These are phyloP conservation scores for Scedosporium aurantiacum DNA, from an alignment of 2,329 filamentous ascomycete genomes.

Conservation along the genomic window DNA sequence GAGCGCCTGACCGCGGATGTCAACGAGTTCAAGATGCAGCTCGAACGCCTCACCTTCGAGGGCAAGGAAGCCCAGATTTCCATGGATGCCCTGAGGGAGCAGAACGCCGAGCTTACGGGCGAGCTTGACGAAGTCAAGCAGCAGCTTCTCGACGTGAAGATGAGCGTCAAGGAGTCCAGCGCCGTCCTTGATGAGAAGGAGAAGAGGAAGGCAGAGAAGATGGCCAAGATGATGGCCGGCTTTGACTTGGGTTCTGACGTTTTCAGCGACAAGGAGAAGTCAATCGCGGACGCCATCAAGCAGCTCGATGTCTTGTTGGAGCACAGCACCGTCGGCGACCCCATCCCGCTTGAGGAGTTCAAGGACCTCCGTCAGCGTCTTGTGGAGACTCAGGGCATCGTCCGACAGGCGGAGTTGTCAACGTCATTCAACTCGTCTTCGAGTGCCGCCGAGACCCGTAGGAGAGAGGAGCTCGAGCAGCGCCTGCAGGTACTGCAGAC, in stretches of 20 bases:
- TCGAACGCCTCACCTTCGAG: slow-evolving; percentile 91
- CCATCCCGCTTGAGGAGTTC: slow-evolving; percentile 72
- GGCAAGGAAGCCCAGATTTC: slow-evolving; percentile 94
- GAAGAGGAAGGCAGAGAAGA: slow-evolving; percentile 96
- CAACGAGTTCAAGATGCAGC: slow-evolving; percentile 91
- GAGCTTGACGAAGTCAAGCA: slow-evolving; percentile 95
- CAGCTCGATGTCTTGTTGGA: slow-evolving; percentile 71
- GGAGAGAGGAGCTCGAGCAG: slow-evolving; percentile 65
- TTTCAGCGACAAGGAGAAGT: slow-evolving; percentile 85
- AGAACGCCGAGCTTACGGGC: slow-evolving; percentile 80
- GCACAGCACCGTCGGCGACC: slow-evolving; percentile 64
- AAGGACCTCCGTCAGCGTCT: slow-evolving; percentile 66
- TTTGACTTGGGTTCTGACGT: slow-evolving; percentile 90
- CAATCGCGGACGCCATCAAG: slow-evolving; percentile 72
- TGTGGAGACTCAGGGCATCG: slow-evolving; percentile 81
- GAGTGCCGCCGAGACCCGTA: slow-evolving; percentile 53
- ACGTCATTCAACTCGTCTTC: slow-evolving; percentile 55
- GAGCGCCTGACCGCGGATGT: slow-evolving; percentile 76
- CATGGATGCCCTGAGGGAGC: slow-evolving; percentile 94
- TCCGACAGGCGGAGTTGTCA: slow-evolving; percentile 83
- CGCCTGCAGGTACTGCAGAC: slow-evolving; percentile 63
- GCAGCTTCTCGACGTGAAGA: slow-evolving; percentile 88
- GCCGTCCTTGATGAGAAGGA: slow-evolving; percentile 93
- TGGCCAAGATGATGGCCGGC: slow-evolving; percentile 99
- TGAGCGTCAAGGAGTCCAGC: slow-evolving; percentile 88